These are phyloP conservation scores for Talaromyces sp. DNA, from an alignment of 2,329 filamentous ascomycete species.

Conservation along the genomic window DNA sequence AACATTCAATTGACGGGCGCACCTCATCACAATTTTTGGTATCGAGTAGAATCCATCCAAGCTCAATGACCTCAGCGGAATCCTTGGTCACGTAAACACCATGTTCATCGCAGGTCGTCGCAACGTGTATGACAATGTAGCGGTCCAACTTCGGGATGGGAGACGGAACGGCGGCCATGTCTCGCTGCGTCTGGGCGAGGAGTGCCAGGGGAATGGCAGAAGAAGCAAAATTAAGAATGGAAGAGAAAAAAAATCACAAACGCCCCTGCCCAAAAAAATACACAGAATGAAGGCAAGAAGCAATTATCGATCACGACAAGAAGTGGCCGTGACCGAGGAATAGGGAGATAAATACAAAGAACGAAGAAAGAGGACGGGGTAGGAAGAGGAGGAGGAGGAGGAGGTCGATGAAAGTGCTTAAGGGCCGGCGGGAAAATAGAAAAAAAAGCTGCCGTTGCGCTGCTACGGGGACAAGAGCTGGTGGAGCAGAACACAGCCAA, in stretches of 20 bases:
- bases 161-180: constrained; percentile 43
- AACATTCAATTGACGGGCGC: constrained; percentile 31
- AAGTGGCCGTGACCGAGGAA: constrained; percentile 14
- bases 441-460: constrained; percentile 18
- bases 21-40: constrained; percentile 91
- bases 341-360: constrained; percentile 11
- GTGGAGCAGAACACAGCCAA: constrained; percentile 25
- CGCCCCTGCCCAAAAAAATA: constrained; percentile 14
- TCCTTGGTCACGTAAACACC: constrained; percentile 99
- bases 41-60: constrained; percentile 95
- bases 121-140: constrained; percentile 97
- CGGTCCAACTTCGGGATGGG: constrained; percentile 76
- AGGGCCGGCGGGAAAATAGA: constrained; percentile 19
- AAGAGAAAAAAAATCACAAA: constrained; percentile 10
- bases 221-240: constrained; percentile 13
- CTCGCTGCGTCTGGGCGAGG: constrained; percentile 21
- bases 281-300: constrained; percentile 11
- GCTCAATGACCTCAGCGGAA: constrained; percentile 97
- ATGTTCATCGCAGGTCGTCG: constrained; percentile 98
- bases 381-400: constrained; percentile 13
- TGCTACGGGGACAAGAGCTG: constrained; percentile 18
- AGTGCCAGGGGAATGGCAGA: constrained; percentile 12
- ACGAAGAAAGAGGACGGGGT: constrained; percentile 15
- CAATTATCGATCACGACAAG: constrained; percentile 15
- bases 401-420: constrained; percentile 17